phyloP scores from a whole-genome alignment of 2,329 filamentous ascomycete genomes.

The Aspergillus calidoustus region DNA sequence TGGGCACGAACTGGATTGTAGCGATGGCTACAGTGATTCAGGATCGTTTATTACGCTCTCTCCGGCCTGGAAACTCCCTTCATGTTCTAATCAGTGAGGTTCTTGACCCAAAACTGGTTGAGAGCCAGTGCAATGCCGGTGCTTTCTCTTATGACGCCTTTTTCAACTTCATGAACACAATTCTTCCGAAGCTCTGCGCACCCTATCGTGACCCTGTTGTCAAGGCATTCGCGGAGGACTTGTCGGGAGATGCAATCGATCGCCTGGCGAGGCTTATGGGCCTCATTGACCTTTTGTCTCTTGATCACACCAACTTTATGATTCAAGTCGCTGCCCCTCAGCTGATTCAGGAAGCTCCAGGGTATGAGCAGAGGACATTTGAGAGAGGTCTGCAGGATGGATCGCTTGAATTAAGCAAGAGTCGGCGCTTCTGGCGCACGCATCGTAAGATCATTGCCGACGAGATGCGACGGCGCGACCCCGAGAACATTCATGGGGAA shows the following conservation, averaged over 20 bases:
- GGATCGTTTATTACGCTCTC: constrained; percentile 62
- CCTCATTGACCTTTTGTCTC: constrained; percentile 64
- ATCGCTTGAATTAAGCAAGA: constrained; percentile 56
- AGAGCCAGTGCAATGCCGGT: constrained; percentile 61
- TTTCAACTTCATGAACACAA: constrained; percentile 65
- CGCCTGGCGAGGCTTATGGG: constrained; percentile 66
- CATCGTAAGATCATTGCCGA: constrained; percentile 48
- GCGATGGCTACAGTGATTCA: constrained; percentile 70
- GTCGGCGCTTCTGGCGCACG: constrained; percentile 59
- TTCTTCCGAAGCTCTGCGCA: constrained; percentile 68
- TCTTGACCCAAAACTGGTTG: constrained; percentile 62
- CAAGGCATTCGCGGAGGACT: constrained; percentile 58
- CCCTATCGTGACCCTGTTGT: constrained; percentile 66
- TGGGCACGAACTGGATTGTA: constrained; percentile 63
- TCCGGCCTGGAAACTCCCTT: constrained; percentile 65
- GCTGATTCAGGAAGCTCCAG: constrained; percentile 63
- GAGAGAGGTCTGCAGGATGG: constrained; percentile 58
- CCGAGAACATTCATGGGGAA: constrained; percentile 41
- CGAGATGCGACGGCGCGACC: constrained; percentile 55
- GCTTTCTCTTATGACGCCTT: constrained; percentile 68
- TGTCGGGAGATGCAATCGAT: constrained; percentile 61
- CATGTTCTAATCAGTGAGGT: constrained; percentile 65
- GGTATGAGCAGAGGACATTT: constrained; percentile 66
- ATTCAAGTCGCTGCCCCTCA: constrained; percentile 64
- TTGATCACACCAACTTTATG: constrained; percentile 70